phyloP scores from a whole-genome alignment of 2,329 filamentous ascomycete species.

The Cucurbitaria berberidis region DNA sequence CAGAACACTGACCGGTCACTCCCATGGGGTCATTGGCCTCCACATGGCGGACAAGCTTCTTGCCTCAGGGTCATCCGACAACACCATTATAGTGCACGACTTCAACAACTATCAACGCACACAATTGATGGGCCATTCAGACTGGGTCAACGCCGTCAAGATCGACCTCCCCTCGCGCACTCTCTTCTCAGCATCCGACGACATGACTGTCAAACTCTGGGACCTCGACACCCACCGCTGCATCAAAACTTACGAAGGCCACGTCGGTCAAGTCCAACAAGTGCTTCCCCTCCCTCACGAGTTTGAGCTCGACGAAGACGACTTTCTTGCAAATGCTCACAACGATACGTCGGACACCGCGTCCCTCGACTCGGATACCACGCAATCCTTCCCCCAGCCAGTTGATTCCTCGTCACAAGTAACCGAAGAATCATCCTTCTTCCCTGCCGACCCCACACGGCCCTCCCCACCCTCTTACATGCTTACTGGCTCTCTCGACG shows the following conservation, averaged over 20 bases:
- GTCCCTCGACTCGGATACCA: constrained; percentile 38
- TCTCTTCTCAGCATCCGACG: constrained; percentile 90
- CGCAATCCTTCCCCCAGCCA: constrained; percentile 7
- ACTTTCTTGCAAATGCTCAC: constrained; percentile 62
- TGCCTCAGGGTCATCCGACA: constrained; percentile 88
- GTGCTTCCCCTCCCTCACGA: constrained; percentile 82
- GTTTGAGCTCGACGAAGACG: constrained; percentile 83
- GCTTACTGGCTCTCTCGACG: constrained; percentile 88
- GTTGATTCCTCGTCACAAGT: constrained; percentile 10
- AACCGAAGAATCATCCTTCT: constrained; percentile 52
- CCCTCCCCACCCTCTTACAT: constrained; percentile 86
- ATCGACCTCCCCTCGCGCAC: constrained; percentile 83
- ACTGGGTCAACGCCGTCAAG: constrained; percentile 97
- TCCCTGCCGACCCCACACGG: constrained; percentile 66
- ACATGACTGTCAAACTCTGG: constrained; percentile 90
- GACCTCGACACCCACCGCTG: constrained; percentile 84
- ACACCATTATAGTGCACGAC: constrained; percentile 90
- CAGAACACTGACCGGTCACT: constrained; percentile 79
- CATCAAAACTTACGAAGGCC: constrained; percentile 79
- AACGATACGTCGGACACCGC: constrained; percentile 54
- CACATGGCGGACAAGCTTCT: constrained; percentile 86
- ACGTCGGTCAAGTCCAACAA: constrained; percentile 95
- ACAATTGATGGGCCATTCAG: constrained; percentile 79
- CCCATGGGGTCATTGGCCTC: constrained; percentile 81
- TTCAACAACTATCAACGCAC: constrained; percentile 81